phyloP scores from a whole-genome alignment of 176 grass and related monocot species.

The Triticum aestivum region DNA sequence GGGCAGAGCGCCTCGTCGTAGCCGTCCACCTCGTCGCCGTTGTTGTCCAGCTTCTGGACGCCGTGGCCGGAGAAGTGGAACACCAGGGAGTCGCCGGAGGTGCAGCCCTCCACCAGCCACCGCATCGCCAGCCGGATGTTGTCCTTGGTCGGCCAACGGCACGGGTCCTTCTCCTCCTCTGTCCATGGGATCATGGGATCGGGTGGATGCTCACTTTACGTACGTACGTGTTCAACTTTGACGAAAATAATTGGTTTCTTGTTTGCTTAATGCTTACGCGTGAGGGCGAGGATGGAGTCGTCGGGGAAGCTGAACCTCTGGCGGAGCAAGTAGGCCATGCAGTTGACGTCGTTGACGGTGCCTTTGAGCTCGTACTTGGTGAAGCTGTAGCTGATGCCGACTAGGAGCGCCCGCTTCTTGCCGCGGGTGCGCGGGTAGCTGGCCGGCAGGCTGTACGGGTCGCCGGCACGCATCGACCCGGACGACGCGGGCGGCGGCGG shows the following conservation, averaged over 20 bases:
- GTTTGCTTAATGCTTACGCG: constrained; percentile 43
- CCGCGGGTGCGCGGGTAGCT: constrained; percentile 33
- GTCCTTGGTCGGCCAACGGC: constrained; percentile 42
- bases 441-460: neutral
- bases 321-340: constrained; percentile 56
- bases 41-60: constrained; percentile 74
- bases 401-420: constrained; percentile 80
- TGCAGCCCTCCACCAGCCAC: constrained; percentile 67
- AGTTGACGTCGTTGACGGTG: constrained; percentile 80
- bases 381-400: constrained; percentile 67
- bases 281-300: constrained; percentile 69
- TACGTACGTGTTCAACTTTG: neutral
- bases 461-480: neutral
- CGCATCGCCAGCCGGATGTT: constrained; percentile 73
- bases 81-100: constrained; percentile 64
- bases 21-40: constrained; percentile 77
- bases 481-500: neutral
- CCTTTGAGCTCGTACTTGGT: constrained; percentile 73
- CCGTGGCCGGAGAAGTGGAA: constrained; percentile 96
- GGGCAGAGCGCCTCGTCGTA: constrained; percentile 93
- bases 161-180: constrained; percentile 57
- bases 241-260: no score
- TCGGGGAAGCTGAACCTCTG: constrained; percentile 50
- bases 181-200: neutral
- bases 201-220: neutral